Evolutionary conservation across 805 yeast genomes (phyloP), one percentile per base, ranked within the genome.

Genomic region (Zygotorulaspora chibaensis): DNA sequence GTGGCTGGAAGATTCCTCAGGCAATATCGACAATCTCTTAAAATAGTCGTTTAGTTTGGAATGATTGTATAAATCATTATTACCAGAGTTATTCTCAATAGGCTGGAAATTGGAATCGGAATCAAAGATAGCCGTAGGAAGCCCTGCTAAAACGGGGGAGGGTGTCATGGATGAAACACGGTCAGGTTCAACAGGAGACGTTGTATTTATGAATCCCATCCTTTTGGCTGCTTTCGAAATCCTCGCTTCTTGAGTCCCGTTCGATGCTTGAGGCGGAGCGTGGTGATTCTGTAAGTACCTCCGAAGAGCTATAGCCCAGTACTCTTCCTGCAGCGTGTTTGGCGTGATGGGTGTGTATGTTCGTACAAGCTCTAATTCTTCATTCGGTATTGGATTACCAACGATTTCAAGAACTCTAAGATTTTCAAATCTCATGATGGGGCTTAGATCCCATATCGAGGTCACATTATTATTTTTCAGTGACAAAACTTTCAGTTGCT

Each of bases 171-270:
- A 45, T 6, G 25, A 18, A n/a, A 35, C 30, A 29, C 33, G 35
- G 13, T 48, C 52, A n/a, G 36, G 35, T 23, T 42, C 47, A 15
- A 36, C 49, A 15, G 57, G 51, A 11, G 54, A 47, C 27, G 52
- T 34, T 8, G 56, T 49, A 34, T 51, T 58, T 31, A 84, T 79
- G 43, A 84, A 75, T 0, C 90, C 91, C 89, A 83, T 84, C 51
- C 91, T 70, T 58, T 84, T 79, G 0, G 87, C 79, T 3, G 87
- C 86, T 45, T 80, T 73, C n/a, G 84, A 74, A 40, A 54, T 46
- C 48, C 54, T 58, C 31, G 46, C 34, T 13, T 37, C 42, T 3
- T 29, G 26, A 23, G 28, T 15, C 12, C 26, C 39, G 23, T 10
- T 56, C 29, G 17, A 58, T 47, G 40, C 66, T 54, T 40, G 39